Evolutionary conservation across 345 rosid species (phyloP).

Genomic region (Acer yangbiense): DNA sequence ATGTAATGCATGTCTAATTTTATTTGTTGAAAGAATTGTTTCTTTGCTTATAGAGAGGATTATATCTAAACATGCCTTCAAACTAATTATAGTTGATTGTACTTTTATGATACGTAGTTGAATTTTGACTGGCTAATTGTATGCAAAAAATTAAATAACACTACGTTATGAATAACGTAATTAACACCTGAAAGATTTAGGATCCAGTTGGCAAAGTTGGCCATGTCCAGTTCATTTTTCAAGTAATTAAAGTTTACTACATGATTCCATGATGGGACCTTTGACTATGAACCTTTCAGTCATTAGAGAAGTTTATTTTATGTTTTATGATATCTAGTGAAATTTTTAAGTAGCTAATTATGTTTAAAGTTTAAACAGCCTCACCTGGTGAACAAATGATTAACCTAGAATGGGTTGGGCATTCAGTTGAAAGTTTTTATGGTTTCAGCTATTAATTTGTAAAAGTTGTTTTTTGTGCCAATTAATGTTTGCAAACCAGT

Average conservation of each 20-base stretch:
- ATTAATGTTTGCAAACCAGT: background rate
- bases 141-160: background rate
- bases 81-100: background rate
- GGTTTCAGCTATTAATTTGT: background rate
- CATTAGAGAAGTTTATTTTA: background rate
- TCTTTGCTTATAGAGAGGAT: background rate
- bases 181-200: background rate
- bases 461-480: background rate
- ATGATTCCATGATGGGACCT: background rate
- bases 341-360: background rate
- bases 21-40: background rate
- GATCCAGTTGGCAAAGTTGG: background rate
- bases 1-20: conserved; percentile 25
- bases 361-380: conserved; percentile 2
- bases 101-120: background rate
- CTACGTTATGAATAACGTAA: background rate
- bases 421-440: background rate
- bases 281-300: background rate
- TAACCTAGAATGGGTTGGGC: background rate
- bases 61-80: background rate
- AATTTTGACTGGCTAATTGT: background rate
- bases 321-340: background rate
- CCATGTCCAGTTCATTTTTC: background rate
- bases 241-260: background rate
- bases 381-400: background rate